These are phyloP conservation scores for Tetrahymena thermophila DNA, from an alignment of 73 alveolate species.

Conservation along the genomic window DNA sequence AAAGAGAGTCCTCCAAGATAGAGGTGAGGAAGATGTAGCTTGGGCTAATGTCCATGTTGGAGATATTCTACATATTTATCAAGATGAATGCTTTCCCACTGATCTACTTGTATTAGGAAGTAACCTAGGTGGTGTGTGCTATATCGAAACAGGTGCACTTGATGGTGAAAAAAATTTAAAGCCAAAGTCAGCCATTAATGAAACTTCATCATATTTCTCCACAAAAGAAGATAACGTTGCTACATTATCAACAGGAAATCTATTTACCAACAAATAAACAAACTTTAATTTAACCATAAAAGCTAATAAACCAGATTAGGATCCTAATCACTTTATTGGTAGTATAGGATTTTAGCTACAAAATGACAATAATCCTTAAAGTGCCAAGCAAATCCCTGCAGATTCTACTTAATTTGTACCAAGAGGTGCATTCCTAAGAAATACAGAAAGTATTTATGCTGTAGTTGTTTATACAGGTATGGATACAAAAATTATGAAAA, in stretches of 20 bases:
- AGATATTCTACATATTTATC: conserved; percentile 70
- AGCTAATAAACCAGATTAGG: not conserved
- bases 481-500: conserved; percentile 93
- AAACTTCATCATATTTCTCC: not conserved
- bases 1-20: conserved; percentile 1
- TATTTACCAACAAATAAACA: not conserved
- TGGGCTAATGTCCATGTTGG: conserved; percentile 82
- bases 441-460: conserved; percentile 84
- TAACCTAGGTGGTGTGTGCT: conserved; percentile 55
- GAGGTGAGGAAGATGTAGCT: not conserved
- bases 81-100: conserved; percentile 95
- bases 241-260: not conserved
- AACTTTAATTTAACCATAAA: not conserved
- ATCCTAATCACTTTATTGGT: not conserved
- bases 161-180: conserved; percentile 85
- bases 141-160: conserved; percentile 65
- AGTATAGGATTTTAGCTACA: not conserved
- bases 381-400: not conserved
- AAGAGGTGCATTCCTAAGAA: conserved; percentile 89
- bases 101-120: conserved; percentile 92
- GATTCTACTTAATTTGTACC: conserved; percentile 52
- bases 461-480: conserved; percentile 90
- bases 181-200: conserved; percentile 53
- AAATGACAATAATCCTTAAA: not conserved
- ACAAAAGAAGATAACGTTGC: not conserved